These are phyloP conservation scores for Talaromyces borbonicus DNA, from an alignment of 495 filamentous ascomycete species.

Conservation along the genomic window DNA sequence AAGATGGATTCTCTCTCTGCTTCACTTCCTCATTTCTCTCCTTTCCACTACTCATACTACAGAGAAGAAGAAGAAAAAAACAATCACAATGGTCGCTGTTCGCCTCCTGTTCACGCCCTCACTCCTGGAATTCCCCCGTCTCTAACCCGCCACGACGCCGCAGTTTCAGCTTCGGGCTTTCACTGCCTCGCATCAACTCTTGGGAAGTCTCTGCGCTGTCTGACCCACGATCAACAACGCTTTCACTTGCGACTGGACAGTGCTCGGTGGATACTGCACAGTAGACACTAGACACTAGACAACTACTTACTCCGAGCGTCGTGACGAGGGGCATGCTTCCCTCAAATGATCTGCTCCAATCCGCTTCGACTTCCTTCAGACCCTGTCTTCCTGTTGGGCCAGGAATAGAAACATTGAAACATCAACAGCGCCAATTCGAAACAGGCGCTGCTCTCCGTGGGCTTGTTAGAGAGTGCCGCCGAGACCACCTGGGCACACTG, in stretches of 20 bases:
- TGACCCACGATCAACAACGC: background rate
- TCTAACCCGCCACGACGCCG: background rate
- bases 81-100: no score
- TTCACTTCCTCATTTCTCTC: background rate
- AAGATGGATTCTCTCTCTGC: background rate
- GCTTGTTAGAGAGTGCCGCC: no score
- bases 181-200: no score
- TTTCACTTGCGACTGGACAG: slow-evolving; percentile 1
- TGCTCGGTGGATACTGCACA: no score
- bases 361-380: background rate
- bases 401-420: slow-evolving; percentile 8
- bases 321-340: no score
- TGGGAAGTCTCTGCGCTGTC: background rate
- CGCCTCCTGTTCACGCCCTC: no score
- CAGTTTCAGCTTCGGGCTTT: background rate
- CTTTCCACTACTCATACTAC: no score
- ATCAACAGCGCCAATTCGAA: slow-evolving; percentile 6
- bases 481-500: no score
- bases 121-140: no score
- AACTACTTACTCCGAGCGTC: no score
- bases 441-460: slow-evolving; percentile 3
- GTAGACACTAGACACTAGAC: no score
- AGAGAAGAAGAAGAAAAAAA: no score
- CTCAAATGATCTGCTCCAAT: background rate
- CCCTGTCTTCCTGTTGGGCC: background rate